Evolutionary conservation across 2,329 filamentous ascomycete species (phyloP).

Genomic region (Ramichloridium luteum): DNA sequence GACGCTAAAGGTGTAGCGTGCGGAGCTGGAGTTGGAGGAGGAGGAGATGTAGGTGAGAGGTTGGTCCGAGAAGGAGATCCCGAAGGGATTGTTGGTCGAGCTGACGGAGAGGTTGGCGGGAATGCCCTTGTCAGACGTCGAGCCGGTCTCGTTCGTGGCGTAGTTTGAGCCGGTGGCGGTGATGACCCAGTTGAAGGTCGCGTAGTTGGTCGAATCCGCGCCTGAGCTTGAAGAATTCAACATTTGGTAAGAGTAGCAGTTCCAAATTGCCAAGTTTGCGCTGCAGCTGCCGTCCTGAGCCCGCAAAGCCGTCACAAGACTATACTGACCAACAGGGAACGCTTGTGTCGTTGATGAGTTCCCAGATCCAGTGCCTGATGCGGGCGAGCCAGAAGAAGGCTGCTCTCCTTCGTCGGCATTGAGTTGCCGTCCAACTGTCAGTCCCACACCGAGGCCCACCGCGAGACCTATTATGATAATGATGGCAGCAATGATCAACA

Average conservation of each 20-base stretch:
- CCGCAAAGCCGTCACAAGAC: slow-evolving; percentile 46
- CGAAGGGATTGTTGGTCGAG: slow-evolving; percentile 43
- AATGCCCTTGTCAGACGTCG: slow-evolving; percentile 41
- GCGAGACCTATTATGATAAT: slow-evolving; percentile 26
- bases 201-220: slow-evolving; percentile 33
- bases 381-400: slow-evolving; percentile 5
- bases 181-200: slow-evolving; percentile 53
- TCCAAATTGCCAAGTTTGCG: slow-evolving; percentile 46
- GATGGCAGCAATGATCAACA: slow-evolving; percentile 27
- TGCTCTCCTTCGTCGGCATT: slow-evolving; percentile 2
- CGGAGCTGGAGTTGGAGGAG: slow-evolving; percentile 31
- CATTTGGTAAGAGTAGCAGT: slow-evolving; percentile 51
- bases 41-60: slow-evolving; percentile 39
- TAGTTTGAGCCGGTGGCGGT: slow-evolving; percentile 28
- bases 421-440: slow-evolving; percentile 17
- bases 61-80: slow-evolving; percentile 43
- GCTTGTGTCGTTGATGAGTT: no score
- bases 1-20: slow-evolving; percentile 48
- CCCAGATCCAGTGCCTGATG: not conserved
- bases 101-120: slow-evolving; percentile 31
- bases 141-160: slow-evolving; percentile 39
- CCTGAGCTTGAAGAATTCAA: no score
- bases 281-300: slow-evolving; percentile 45
- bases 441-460: slow-evolving; percentile 29
- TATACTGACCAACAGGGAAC: slow-evolving; percentile 53